phyloP scores from a whole-genome alignment of 2,329 filamentous ascomycete genomes.

The Nothopassalora personata region DNA sequence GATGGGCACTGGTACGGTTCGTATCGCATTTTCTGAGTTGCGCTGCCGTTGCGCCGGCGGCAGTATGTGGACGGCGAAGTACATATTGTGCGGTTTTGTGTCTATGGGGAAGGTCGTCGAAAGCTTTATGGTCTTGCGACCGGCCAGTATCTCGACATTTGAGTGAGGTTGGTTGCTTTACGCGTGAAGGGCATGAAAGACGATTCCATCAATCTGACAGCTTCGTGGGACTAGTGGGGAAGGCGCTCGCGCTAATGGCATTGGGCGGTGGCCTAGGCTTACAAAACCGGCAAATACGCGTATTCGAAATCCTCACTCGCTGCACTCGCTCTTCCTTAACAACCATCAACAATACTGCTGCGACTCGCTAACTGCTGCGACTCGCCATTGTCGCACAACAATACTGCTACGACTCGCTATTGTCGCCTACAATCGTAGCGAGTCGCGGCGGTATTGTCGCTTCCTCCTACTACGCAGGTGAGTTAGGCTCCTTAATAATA shows the following conservation, averaged over 20 bases:
- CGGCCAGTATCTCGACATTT: not conserved
- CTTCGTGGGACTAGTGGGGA: not conserved
- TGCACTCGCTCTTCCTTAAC: too few relatives aligned
- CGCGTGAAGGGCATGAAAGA: not conserved
- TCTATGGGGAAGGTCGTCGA: not conserved
- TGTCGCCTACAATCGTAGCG: too few relatives aligned
- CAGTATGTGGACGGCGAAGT: conserved; percentile 1
- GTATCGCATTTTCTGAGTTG: not conserved
- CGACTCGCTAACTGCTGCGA: too few relatives aligned
- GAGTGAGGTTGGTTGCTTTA: not conserved
- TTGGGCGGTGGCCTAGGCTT: too few relatives aligned
- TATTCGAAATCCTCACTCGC: too few relatives aligned
- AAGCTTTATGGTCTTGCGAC: not conserved
- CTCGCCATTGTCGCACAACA: too few relatives aligned
- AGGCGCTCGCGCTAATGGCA: not conserved
- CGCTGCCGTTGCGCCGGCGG: not conserved
- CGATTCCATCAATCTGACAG: not conserved
- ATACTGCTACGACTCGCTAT: too few relatives aligned
- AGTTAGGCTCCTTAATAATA: too few relatives aligned
- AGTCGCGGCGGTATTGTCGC: too few relatives aligned
- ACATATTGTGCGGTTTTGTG: not conserved
- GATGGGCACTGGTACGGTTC: not conserved
- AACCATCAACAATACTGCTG: too few relatives aligned
- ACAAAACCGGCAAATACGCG: too few relatives aligned
- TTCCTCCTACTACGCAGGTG: too few relatives aligned